A percentile compares a stretch with the other conserved stretches of the same genome.
Evolutionary conservation across 495 filamentous ascomycete genomes (phyloP).

Genomic region (Aspergillus sclerotioniger): DNA sequence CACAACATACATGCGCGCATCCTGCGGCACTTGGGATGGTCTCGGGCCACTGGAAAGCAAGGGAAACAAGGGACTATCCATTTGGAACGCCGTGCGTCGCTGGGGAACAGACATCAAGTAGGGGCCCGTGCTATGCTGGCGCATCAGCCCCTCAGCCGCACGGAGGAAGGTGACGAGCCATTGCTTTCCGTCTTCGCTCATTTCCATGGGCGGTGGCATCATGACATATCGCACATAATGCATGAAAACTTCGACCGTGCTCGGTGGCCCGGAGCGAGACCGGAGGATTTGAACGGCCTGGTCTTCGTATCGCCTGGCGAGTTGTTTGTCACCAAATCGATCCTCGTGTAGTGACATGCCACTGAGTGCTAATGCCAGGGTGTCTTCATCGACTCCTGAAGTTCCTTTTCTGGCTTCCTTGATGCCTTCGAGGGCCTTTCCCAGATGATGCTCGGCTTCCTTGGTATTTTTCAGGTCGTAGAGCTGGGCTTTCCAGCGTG

Average conservation of each 20-base stretch:
- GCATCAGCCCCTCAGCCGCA: slow-evolving; percentile 38
- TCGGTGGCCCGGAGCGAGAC: slow-evolving; percentile 26
- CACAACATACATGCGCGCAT: slow-evolving; percentile 41
- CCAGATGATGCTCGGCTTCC: slow-evolving; percentile 29
- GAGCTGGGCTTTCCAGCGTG: slow-evolving; percentile 38
- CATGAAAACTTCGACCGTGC: slow-evolving; percentile 32
- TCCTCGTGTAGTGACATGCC: slow-evolving; percentile 45
- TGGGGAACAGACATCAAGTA: slow-evolving; percentile 32
- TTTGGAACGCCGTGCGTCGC: slow-evolving; percentile 34
- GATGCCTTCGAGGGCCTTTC: slow-evolving; percentile 25
- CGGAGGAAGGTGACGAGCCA: slow-evolving; percentile 41
- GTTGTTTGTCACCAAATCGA: slow-evolving; percentile 36
- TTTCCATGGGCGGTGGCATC: slow-evolving; percentile 13
- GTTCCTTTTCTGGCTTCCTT: slow-evolving; percentile 24
- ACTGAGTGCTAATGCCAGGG: slow-evolving; percentile 34
- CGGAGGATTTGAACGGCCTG: slow-evolving; percentile 36
- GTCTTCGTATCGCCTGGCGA: slow-evolving; percentile 28
- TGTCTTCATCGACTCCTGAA: slow-evolving; percentile 24
- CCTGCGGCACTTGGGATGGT: slow-evolving; percentile 40
- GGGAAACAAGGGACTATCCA: slow-evolving; percentile 41
- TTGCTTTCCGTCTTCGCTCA: slow-evolving; percentile 21
- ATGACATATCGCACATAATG: slow-evolving; percentile 40
- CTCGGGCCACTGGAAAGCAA: slow-evolving; percentile 46
- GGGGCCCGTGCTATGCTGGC: slow-evolving; percentile 26
- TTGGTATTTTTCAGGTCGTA: slow-evolving; percentile 21